These are phyloP conservation scores for Apiospora sp. DNA, from an alignment of 2,329 filamentous ascomycete genomes.

Conservation along the genomic window DNA sequence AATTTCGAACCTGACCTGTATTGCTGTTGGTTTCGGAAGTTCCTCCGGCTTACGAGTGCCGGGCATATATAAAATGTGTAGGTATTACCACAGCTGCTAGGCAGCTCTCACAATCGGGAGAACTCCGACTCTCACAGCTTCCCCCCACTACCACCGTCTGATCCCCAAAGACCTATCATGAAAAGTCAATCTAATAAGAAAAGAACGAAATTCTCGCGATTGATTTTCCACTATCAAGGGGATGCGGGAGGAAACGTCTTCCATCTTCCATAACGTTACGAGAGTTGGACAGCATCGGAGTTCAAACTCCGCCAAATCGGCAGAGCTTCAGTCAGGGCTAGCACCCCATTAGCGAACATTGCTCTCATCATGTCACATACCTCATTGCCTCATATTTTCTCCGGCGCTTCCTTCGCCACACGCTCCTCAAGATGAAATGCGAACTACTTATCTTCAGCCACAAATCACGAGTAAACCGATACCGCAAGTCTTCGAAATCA, in stretches of 20 bases:
- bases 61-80: not conserved
- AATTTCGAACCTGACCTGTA: not conserved
- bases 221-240: not conserved
- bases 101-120: not conserved
- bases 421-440: too few relatives aligned
- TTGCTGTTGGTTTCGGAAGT: not conserved
- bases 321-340: not conserved
- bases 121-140: not conserved
- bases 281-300: not conserved
- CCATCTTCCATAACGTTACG: not conserved
- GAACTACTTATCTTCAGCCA: too few relatives aligned
- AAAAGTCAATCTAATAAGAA: not conserved
- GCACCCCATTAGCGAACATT: not conserved
- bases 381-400: not conserved
- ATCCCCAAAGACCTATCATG: not conserved
- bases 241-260: not conserved
- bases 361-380: not conserved
- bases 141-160: not conserved
- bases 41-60: not conserved
- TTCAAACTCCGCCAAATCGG: constrained; percentile 9
- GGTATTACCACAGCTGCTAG: not conserved
- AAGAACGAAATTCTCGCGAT: not conserved
- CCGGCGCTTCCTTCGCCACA: not conserved
- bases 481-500: too few relatives aligned
- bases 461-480: too few relatives aligned